Evolutionary conservation across 352 stramenopile species (phyloP), one percentile per base, ranked within the genome.

Genomic region (Globisporangium rhizosaccharum): DNA sequence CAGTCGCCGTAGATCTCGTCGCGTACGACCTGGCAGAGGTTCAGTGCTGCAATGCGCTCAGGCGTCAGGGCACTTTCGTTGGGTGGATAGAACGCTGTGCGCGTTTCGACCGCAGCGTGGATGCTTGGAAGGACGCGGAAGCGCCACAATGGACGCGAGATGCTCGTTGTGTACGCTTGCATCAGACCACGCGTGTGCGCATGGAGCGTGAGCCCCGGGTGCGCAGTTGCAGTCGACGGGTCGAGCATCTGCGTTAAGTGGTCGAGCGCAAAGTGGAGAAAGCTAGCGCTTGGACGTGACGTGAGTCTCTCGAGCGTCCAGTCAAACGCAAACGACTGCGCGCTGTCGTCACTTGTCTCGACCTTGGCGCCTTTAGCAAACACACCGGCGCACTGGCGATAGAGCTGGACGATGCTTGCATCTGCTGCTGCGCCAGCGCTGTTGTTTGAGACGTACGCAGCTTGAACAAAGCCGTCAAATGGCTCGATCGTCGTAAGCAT

Each of bases 1-100:
- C 84, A 94, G 36, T 87, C 67, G n/a, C 68, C 72, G 25, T 90
- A 41, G 54, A 92, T 88, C 67, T 92, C 79, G 36, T 88, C 71
- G 0, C 57, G 58, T 2, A 91, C 63, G 2, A 90, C 61, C 6
- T 67, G 65, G 36, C 62, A 79, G 15, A 87, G 63, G 26, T 73
- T 65, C 12, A 81, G 46, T 11, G 47, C 58, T 18, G 71, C 57
- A 18, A 82, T 72, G 6, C 73, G 55, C 10, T 82, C 66, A 23
- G 62, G 25, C 4, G 76, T 72, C 33, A 80, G 25, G 20, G 54
- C 53, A n/a, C 59, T 63, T 5, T 62, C 60, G 20, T 18, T 14
- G 6, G 72, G 72, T 2, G 79, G 75, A 44, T 88, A 74, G 57
- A 88, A 85, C n/a, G 65, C 52, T 48, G 71, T 75, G 25, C 76